A percentile compares a stretch with the other conserved stretches of the same genome.
These are phyloP conservation scores for Flaveria brownii DNA, from an alignment of 129 eudicot genomes.

Conservation along the genomic window DNA sequence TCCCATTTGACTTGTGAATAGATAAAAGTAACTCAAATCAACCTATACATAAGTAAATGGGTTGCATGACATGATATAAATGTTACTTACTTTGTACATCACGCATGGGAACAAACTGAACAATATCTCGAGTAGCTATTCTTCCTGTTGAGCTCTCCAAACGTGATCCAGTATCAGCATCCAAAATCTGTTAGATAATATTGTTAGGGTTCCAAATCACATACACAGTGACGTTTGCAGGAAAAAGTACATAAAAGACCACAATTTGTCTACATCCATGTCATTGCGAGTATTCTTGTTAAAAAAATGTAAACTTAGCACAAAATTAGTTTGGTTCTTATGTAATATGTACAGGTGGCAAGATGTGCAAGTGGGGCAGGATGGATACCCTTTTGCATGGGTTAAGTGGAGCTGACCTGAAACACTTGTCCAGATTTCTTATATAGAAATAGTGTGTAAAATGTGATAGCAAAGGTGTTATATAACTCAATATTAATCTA, in stretches of 20 bases:
- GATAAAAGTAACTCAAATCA: neutral
- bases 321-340: neutral
- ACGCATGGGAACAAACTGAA: conserved; percentile 93
- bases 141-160: conserved; percentile 89
- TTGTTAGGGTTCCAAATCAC: neutral
- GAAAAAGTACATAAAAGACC: neutral
- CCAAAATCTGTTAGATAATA: conserved; percentile 59
- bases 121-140: conserved; percentile 90
- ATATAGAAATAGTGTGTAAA: neutral
- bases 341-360: neutral
- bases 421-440: neutral
- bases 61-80: neutral
- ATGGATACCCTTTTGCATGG: neutral
- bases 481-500: neutral
- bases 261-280: neutral
- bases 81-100: conserved; percentile 66
- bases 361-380: conserved; percentile 1
- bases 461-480: neutral
- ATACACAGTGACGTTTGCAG: too few species aligned
- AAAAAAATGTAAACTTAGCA: neutral
- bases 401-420: neutral
- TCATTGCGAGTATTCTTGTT: neutral
- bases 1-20: neutral
- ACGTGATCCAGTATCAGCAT: conserved; percentile 80
- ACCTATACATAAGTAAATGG: neutral